phyloP scores from a whole-genome alignment of 805 yeast species.

The Starmerella scarabaei region DNA sequence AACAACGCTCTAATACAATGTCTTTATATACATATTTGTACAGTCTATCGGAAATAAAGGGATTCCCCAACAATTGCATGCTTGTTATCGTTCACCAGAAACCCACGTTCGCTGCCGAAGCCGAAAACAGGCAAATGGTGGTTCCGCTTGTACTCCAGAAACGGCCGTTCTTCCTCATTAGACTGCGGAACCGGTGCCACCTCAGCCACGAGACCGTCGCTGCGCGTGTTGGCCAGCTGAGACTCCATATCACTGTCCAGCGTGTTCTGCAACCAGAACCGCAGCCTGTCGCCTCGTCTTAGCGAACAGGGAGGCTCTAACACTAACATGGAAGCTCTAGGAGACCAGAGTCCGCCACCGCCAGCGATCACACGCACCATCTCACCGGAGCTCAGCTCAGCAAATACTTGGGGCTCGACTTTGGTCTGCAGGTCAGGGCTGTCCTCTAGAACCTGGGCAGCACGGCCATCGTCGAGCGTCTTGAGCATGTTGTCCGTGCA shows the following conservation, averaged over 20 bases:
- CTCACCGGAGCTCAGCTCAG: slow-evolving; percentile 20
- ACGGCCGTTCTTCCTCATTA: slow-evolving; percentile 14
- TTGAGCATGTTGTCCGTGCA: slow-evolving; percentile 48
- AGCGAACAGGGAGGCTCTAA: slow-evolving; percentile 45
- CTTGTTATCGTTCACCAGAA: slow-evolving; percentile 23
- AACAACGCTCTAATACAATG: too few species aligned
- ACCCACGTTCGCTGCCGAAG: slow-evolving; percentile 26
- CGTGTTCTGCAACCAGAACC: slow-evolving; percentile 27
- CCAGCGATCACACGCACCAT: slow-evolving; percentile 52
- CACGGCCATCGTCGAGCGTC: slow-evolving; percentile 40
- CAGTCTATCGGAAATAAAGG: slow-evolving; percentile 2
- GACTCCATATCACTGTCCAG: slow-evolving; percentile 16
- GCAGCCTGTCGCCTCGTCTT: slow-evolving; percentile 34
- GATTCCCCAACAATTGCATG: slow-evolving; percentile 24
- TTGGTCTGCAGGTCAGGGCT: slow-evolving; percentile 14
- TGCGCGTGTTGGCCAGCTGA: slow-evolving; percentile 11
- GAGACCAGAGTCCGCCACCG: slow-evolving; percentile 71
- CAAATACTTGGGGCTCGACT: slow-evolving; percentile 20
- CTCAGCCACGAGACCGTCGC: slow-evolving; percentile 20
- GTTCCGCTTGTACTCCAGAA: slow-evolving; percentile 13
- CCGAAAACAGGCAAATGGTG: slow-evolving; percentile 24
- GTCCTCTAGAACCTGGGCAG: slow-evolving; percentile 42
- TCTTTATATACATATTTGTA: too few species aligned
- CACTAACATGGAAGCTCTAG: slow-evolving; percentile 52
- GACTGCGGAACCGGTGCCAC: slow-evolving; percentile 23